Conservation (phyloP, 305 asterid genomes). For the Fraxinus albicans region DNA sequence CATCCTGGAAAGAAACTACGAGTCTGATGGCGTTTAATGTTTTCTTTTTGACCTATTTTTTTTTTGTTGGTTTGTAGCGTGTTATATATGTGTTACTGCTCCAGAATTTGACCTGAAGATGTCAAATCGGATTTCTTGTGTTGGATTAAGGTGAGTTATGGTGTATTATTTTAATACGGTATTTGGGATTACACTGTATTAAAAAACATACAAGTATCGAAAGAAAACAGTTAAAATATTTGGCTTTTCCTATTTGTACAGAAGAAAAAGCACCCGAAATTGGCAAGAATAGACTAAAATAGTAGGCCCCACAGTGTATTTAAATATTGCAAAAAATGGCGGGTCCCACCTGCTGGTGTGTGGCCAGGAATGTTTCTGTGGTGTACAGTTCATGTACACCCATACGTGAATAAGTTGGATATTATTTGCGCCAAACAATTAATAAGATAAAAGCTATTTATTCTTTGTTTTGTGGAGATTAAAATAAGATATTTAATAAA, state of each 20-base stretch:
- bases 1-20: constrained; percentile 89
- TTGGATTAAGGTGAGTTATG: background rate
- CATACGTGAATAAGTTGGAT: background rate
- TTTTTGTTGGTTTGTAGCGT: background rate
- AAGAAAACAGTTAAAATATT: background rate
- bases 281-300: no score
- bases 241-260: no score
- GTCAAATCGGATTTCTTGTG: background rate
- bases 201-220: background rate
- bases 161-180: background rate
- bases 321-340: no score
- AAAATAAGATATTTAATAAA: no score
- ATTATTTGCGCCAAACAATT: background rate
- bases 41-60: background rate
- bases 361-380: no score
- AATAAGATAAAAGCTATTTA: background rate
- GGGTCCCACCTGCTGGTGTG: no score
- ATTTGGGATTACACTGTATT: background rate
- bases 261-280: no score
- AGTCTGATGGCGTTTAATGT: constrained; percentile 36
- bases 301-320: no score
- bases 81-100: background rate
- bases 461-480: background rate
- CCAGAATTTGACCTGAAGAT: background rate
- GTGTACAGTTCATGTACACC: no score